Evolutionary conservation across 139 green algal genomes (phyloP), one percentile per base, ranked within the genome.

Genomic region (Chlamydomonas schloesseri): DNA sequence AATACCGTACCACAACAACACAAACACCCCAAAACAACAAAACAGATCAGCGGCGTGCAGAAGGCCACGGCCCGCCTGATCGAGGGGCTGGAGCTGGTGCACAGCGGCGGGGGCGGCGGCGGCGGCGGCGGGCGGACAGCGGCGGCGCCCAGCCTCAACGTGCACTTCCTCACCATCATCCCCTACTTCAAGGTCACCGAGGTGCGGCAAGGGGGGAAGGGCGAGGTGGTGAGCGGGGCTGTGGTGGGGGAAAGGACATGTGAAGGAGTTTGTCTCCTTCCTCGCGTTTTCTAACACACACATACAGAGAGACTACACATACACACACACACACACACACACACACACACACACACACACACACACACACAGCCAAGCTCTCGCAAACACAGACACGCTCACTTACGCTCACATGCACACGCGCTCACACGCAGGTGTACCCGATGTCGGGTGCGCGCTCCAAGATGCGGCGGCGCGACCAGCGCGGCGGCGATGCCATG

Each of bases 91-190:
- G 76, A 83, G 76, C 60, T 83, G 28, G 58, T 8, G 31, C 29
- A 42, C 28, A 33, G 9, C 3, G 8, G 13, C 13, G 68, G 68
- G 33, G 36, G 20, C 5, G 37, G 21, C 21, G 71, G 46, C 46
- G 3, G 46, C 20, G 33, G 53, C 1, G n/a, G n/a, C n/a, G n/a
- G n/a, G n/a, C 21, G 72, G 4, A 5, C 42, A 8, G 42, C 42
- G 47, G 29, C 47, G 29, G 55, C 73, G n/a, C 33, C 18, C 33
- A 15, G 14, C 60, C 57, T 82, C 36, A 36, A 71, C 24, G 28
- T 83, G 28, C 76, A 83, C 76, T 83, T 83, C 62, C 76, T 83
- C 36, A 83, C 76, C 37, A 46, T 83, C 76, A 73, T 83, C 37
- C 76, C 76, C 28, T 73, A 73, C 60, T 83, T 83, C 62, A 83